A percentile compares a stretch with the other conserved stretches of the same genome.
phyloP scores from a whole-genome alignment of 441 rosid species.

The Biscutella laevigata region DNA sequence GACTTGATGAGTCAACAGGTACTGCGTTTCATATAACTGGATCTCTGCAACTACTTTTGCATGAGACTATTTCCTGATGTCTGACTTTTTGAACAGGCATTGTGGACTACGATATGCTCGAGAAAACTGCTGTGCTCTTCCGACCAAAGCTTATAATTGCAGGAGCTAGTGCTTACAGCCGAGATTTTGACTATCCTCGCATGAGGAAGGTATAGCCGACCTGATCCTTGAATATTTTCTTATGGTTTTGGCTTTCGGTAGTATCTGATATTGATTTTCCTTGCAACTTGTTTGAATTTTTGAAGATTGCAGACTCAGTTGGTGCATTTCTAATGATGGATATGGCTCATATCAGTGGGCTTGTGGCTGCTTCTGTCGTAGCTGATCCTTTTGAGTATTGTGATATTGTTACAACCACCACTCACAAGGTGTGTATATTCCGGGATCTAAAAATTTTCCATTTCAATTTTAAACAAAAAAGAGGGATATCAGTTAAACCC shows the following conservation, averaged over 20 bases:
- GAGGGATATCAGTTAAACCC: background rate
- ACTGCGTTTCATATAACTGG: constrained; percentile 3
- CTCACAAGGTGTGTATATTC: constrained; percentile 66
- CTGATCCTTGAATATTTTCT: background rate
- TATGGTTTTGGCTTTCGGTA: background rate
- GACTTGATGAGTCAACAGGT: constrained; percentile 89
- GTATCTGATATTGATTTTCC: constrained; percentile 12
- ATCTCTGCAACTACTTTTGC: constrained; percentile 1
- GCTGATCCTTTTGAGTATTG: constrained; percentile 77
- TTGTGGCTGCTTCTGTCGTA: constrained; percentile 81
- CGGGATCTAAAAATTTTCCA: background rate
- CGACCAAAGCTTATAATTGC: constrained; percentile 85
- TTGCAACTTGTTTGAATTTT: constrained; percentile 10
- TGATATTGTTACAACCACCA: constrained; percentile 87
- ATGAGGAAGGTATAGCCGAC: constrained; percentile 64
- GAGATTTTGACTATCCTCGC: constrained; percentile 82
- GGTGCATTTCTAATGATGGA: constrained; percentile 95
- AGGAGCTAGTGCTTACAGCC: constrained; percentile 93
- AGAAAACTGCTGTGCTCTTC: constrained; percentile 74
- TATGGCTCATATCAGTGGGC: constrained; percentile 92
- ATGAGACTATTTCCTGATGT: constrained; percentile 14
- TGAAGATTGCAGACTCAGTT: constrained; percentile 74
- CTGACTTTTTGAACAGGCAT: constrained; percentile 40
- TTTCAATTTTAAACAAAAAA: background rate
- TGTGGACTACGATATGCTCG: constrained; percentile 84